phyloP scores from a whole-genome alignment of 2,329 filamentous ascomycete species.

The Alternaria incomplexa region DNA sequence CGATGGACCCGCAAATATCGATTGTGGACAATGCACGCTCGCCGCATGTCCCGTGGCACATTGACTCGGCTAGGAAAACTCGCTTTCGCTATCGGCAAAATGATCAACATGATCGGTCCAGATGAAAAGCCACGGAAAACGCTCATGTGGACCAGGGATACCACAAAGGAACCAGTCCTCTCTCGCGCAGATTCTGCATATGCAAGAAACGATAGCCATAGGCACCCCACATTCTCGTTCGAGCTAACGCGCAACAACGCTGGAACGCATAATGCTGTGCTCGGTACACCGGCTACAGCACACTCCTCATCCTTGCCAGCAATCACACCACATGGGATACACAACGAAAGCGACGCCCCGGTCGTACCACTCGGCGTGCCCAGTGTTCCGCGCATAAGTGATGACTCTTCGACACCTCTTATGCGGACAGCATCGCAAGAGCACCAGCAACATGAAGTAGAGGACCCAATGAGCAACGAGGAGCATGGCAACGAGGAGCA shows the following conservation, averaged over 20 bases:
- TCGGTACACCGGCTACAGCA: background rate
- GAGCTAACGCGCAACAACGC: background rate
- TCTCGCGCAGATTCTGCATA: background rate
- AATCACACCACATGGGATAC: background rate
- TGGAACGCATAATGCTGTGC: background rate
- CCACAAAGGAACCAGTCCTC: conserved; percentile 13
- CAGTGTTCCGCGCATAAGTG: background rate
- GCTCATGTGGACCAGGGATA: conserved; percentile 26
- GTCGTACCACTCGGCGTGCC: background rate
- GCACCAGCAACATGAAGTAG: background rate
- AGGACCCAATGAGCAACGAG: no score
- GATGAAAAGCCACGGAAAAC: conserved; percentile 25
- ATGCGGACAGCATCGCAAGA: background rate
- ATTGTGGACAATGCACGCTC: conserved; percentile 20
- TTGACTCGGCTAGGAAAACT: conserved; percentile 22
- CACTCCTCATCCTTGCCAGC: background rate
- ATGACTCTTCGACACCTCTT: background rate
- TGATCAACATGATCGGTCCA: conserved; percentile 10
- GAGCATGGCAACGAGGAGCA: background rate
- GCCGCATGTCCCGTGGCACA: conserved; percentile 16
- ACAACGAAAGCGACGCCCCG: background rate
- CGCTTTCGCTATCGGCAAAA: conserved; percentile 6
- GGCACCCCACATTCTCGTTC: background rate
- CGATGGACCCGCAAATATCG: conserved; percentile 32
- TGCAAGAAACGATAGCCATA: background rate